phyloP scores from a whole-genome alignment of 192 early-diverging fungal genomes.

The Coemansia sp. region DNA sequence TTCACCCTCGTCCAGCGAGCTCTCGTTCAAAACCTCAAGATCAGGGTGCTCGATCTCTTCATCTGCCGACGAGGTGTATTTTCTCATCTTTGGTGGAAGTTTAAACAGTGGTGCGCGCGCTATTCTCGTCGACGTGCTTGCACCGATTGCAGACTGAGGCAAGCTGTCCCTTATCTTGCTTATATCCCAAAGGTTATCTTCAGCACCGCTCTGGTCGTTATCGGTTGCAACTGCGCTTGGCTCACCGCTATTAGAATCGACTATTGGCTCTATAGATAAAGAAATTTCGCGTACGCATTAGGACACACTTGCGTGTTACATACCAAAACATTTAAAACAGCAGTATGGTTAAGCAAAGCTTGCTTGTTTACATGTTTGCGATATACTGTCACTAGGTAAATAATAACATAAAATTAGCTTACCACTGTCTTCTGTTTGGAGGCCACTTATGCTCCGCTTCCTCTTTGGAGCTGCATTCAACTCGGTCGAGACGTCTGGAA shows the following conservation, averaged over 20 bases:
- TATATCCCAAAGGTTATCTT: slow-evolving; percentile 15
- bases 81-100: slow-evolving; percentile 7
- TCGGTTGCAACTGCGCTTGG: slow-evolving; percentile 1
- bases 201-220: slow-evolving; percentile 1
- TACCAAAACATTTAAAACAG: background rate
- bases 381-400: background rate
- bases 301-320: background rate
- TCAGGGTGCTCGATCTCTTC: slow-evolving; percentile 39
- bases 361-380: background rate
- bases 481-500: background rate
- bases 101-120: background rate
- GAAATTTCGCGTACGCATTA: background rate
- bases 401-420: background rate
- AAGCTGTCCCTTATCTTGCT: slow-evolving; percentile 5
- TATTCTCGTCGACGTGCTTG: background rate
- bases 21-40: slow-evolving; percentile 55
- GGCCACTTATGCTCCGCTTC: slow-evolving; percentile 6
- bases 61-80: slow-evolving; percentile 21
- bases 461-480: slow-evolving; percentile 5
- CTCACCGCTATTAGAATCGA: background rate
- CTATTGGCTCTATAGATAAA: background rate
- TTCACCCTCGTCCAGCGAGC: slow-evolving; percentile 14
- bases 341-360: background rate
- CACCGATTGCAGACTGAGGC: background rate
- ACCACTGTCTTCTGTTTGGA: slow-evolving; percentile 27